Base-by-base conservation (phyloP, 1,284 basidiomycete species). In the Ceratobasidium sp. region DNA sequence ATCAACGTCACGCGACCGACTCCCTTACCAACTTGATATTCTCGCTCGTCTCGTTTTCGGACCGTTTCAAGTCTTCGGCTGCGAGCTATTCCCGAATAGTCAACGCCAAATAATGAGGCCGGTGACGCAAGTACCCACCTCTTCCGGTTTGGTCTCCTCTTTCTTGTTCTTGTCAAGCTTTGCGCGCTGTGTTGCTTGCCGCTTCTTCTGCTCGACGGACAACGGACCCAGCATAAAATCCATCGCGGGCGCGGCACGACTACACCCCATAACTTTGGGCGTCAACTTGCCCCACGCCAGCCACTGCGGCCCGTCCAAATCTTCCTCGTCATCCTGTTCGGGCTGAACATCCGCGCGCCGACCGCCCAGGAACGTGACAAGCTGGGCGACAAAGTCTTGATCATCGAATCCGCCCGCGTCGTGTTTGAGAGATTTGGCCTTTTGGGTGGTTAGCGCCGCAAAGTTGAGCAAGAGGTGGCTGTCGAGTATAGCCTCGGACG, bases 161-260 rank as follows among this genome's bases (percentile, higher is more conserved):
- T 82, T 85, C 72, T 88, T 86, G 69, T 85, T 84, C 75, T 90
- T 91, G 70, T 93, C 89, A 13, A 90, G 79, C 72, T 84, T 88
- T 1, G 85, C 81, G 1, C 91, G 84, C 72, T 89, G 88, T 0
- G 75, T 77, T 0, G 79, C 74, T 5, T 77, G 79, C 2, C 90
- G 82, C 74, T 87, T 86, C 78, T 90, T 93, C 74, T 86, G 85
- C 75, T 92, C 90, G 39, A 90, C 82, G 0, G 86, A 87, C 8
- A 93, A 79, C 13, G 90, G 90, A 0, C 90, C 90, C 6, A 92
- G 80, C 92, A 94, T 93, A 77, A 92, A 93, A 57, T 89, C 86
- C 75, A 88, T 84, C 4, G 83, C 84, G 1, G 90, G 87, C 2
- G 87, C 87, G 47, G 90, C 82, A 72, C 85, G 82, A 73, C 89